Base-by-base conservation (phyloP, 768 basidiomycete genomes). In the Nidula microcarpa region DNA sequence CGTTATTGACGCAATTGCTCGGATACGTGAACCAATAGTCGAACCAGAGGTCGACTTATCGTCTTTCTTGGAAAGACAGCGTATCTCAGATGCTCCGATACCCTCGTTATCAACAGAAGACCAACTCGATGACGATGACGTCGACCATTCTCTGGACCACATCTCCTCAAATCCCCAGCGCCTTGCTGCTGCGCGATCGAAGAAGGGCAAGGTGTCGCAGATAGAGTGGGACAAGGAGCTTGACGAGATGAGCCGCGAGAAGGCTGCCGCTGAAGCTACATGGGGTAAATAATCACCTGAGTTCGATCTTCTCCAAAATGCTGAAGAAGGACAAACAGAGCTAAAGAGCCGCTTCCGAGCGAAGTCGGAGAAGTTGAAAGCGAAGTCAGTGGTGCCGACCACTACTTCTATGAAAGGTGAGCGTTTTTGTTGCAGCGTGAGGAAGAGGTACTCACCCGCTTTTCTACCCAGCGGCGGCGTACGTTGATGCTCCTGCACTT, bases 1-100 rank as follows among this genome's bases (percentile, higher is more conserved):
- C 13, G 47, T 52, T 32, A 34, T 50, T 5, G 32, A 41, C 32
- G 46, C 36, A 11, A 17, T 17, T 36, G 44, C 10, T 11, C 16
- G 6, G 23, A 17, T 39, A 87, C 87, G 88, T 3, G 85, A 89
- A 65, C 82, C 78, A 6, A 74, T 81, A 11, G 64, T 75, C 0
- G 89, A 90, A 53, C 87, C 86, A 3, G 87, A 91, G 62, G 77
- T 91, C 6, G 88, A 92, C 67, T 61, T 92, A 1, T 79, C 86
- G 0, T 54, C 71, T 0, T 89, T 92, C 58, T 72, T 91, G 35
- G 85, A 82, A 54, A 79, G 71, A 52, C 89, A 91, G 59, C 73
- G 76, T 48, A 63, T 79, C 39, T 73, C 76, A 0, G 79, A 80
- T 17, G 57, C 62, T 6, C 37, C 52, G n/a, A 65, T 58, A 0